Base-by-base conservation (phyloP, 768 basidiomycete species). In the Wakefieldia striispora region DNA sequence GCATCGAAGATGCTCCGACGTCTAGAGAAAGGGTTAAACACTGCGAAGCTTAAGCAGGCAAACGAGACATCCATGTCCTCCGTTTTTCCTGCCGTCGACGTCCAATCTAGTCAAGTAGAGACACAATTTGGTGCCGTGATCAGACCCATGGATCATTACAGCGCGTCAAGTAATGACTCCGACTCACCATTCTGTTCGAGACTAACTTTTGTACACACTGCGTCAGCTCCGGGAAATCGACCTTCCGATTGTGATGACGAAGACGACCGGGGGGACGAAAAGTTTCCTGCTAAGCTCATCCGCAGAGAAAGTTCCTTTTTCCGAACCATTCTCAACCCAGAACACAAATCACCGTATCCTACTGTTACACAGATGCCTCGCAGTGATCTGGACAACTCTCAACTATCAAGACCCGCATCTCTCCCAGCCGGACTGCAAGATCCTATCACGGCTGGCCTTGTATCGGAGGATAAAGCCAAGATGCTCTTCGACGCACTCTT, bases 1-100 rank as follows among this genome's bases (percentile, higher is more conserved):
- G 88, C 88, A 40, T 91, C 91, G 34, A 91, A 91, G 66, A 88
- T 91, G 86, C 82, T 91, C 45, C 82, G 90, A 45, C 82, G 88
- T 41, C 75, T 93, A 37, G 91, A 92, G 72, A 92, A 91, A 64
- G 87, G 86, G 46, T 77, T 89, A 54, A 87, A 83, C 66, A 81
- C 72, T 33, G 85, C 86, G 31, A 90, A 89, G 65, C 75, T 83
- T 67, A 90, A 89, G 68, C 83, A 84, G 17, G 60, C 62, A 3
- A 68, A 48, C n/a, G 66, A 67, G 27, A 59, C 66, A 21, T 58
- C 66, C 11, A 57, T 68, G 52, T 66, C 68, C 36, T 64, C 63
- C 27, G 67, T 68, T n/a, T 61, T 67, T 26, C 51, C 65, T 24
- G 54, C 70, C 11, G 73, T 61, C 59, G 67, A 66, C 26, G 55